Evolutionary conservation across 2,329 filamentous ascomycete genomes (phyloP).

Genomic region (Epichloe uncinata): DNA sequence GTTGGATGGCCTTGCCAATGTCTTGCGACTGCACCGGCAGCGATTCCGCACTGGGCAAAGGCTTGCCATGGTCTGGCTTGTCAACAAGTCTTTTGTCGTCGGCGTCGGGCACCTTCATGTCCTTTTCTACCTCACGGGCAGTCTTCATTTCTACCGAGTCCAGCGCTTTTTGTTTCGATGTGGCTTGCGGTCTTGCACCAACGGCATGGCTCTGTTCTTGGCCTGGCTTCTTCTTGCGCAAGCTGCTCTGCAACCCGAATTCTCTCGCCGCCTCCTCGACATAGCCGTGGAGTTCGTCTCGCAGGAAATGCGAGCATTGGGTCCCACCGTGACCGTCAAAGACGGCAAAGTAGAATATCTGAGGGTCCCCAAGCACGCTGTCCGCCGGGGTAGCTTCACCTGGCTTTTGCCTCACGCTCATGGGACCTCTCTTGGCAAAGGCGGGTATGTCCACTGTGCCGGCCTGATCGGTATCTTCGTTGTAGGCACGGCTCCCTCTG

Average conservation of each 20-base stretch:
- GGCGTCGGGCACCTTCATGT: slow-evolving; percentile 21
- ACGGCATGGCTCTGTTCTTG: slow-evolving; percentile 3
- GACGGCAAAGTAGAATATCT: slow-evolving; percentile 94
- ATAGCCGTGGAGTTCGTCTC: slow-evolving; percentile 75
- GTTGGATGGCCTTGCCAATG: slow-evolving; percentile 45
- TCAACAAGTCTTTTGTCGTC: slow-evolving; percentile 20
- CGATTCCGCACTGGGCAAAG: slow-evolving; percentile 26
- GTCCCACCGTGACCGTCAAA: slow-evolving; percentile 92
- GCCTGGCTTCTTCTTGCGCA: slow-evolving; percentile 34
- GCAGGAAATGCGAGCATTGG: slow-evolving; percentile 78
- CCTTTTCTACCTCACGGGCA: slow-evolving; percentile 29
- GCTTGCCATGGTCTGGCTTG: slow-evolving; percentile 22
- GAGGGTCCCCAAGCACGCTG: slow-evolving; percentile 68
- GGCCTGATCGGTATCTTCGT: slow-evolving; percentile 89
- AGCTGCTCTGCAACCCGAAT: slow-evolving; percentile 67
- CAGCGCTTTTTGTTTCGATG: slow-evolving; percentile 16
- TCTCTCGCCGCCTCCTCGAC: slow-evolving; percentile 67
- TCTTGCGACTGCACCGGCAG: slow-evolving; percentile 40
- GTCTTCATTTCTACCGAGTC: slow-evolving; percentile 34
- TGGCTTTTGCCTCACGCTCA: slow-evolving; percentile 39
- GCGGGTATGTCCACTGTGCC: slow-evolving; percentile 88
- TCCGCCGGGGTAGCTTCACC: slow-evolving; percentile 57
- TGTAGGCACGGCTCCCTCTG: slow-evolving; percentile 73
- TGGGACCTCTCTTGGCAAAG: slow-evolving; percentile 72
- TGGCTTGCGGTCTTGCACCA: slow-evolving; percentile 8